These are phyloP conservation scores for Aspergillus unguis DNA, from an alignment of 2,329 filamentous ascomycete genomes.

Conservation along the genomic window DNA sequence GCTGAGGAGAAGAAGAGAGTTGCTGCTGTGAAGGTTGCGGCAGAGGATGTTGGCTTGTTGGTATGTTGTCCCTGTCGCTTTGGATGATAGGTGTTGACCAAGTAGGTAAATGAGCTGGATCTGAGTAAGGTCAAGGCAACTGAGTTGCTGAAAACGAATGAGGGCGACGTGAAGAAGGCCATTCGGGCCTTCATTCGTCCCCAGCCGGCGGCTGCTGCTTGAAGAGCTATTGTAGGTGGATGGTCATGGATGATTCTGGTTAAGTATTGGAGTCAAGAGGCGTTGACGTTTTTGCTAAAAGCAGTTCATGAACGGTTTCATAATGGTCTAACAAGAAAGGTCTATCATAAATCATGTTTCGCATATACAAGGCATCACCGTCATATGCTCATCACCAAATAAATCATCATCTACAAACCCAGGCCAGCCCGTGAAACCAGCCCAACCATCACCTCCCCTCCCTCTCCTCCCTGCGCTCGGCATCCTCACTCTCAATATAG, in stretches of 20 bases:
- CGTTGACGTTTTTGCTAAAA: background rate
- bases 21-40: conserved; percentile 40
- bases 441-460: background rate
- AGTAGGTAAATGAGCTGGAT: conserved; percentile 46
- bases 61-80: conserved; percentile 28
- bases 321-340: background rate
- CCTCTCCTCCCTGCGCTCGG: conserved; percentile 1
- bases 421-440: background rate
- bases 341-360: background rate
- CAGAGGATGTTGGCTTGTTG: conserved; percentile 46
- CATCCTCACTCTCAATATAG: conserved; percentile 14
- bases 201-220: conserved; percentile 16
- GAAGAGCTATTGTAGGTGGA: background rate
- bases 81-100: background rate
- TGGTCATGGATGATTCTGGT: background rate
- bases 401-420: background rate
- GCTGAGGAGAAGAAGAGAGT: conserved; percentile 38
- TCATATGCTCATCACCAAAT: background rate
- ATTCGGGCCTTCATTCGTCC: conserved; percentile 41
- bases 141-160: conserved; percentile 45
- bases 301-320: background rate
- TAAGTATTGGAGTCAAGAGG: background rate
- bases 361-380: conserved; percentile 1
- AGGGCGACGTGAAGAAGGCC: conserved; percentile 43
- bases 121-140: conserved; percentile 46